phyloP scores from a whole-genome alignment of 768 basidiomycete genomes.

The Basidioascus undulatus region DNA sequence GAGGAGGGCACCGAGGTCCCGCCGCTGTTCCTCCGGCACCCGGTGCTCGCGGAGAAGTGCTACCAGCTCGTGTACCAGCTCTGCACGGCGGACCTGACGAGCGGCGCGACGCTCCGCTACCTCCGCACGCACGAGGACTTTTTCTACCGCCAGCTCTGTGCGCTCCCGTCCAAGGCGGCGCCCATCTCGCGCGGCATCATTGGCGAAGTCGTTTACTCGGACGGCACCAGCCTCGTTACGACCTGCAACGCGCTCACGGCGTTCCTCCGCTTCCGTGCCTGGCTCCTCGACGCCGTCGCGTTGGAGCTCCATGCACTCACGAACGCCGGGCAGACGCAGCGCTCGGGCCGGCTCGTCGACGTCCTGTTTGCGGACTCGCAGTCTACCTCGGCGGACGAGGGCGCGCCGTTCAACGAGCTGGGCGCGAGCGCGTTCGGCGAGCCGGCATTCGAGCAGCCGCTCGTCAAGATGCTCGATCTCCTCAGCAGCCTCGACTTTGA shows the following conservation, averaged over 20 bases:
- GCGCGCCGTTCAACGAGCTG: conserved; percentile 30
- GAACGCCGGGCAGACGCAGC: conserved; percentile 47
- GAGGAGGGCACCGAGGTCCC: too few species aligned
- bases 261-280: conserved; percentile 60
- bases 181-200: conserved; percentile 26
- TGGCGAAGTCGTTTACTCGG: conserved; percentile 37
- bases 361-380: conserved; percentile 42
- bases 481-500: conserved; percentile 66
- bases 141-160: conserved; percentile 60
- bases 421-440: conserved; percentile 25
- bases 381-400: conserved; percentile 22
- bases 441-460: conserved; percentile 34
- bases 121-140: conserved; percentile 71
- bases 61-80: conserved; percentile 65
- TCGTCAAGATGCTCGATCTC: conserved; percentile 65
- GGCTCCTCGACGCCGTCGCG: conserved; percentile 60
- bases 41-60: conserved; percentile 59
- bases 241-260: conserved; percentile 43
- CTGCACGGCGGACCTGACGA: conserved; percentile 64
- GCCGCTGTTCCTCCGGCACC: conserved; percentile 23
- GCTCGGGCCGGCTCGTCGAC: conserved; percentile 44
- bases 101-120: conserved; percentile 57
- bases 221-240: conserved; percentile 43
- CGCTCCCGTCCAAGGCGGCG: conserved; percentile 38
- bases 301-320: conserved; percentile 73